Evolutionary conservation across 139 green algal genomes (phyloP), one percentile per base, ranked within the genome.

Genomic region (Chlorella sp.): DNA sequence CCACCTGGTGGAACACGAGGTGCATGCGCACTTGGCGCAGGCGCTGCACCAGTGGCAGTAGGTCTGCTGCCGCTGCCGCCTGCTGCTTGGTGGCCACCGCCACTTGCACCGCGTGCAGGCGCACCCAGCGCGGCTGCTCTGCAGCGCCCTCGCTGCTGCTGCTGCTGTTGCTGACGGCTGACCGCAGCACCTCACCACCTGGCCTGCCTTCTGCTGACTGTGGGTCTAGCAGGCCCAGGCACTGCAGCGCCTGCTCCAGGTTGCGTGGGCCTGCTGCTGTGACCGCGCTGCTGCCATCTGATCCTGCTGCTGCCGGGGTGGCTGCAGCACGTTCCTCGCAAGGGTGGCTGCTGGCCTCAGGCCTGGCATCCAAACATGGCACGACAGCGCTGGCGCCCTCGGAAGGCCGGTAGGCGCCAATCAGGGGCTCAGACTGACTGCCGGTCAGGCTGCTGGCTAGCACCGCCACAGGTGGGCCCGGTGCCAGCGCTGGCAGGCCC

Each of bases 1-100:
- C 32, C 30, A 44, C 72, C 84, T 83, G 13, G 56, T 88, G 84
- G 28, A 80, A 88, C 13, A 38, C 84, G 12, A 85, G 74, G 41
- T 88, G 75, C 39, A 55, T 34, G 1, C 15, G 38, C 39, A 76
- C 76, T 9, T 82, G 70, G n/a, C 63, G 84, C 39, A 88, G 75
- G 28, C 84, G 72, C 20, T 44, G 72, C 72, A 87, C 16, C 71
- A 87, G 39, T n/a, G 71, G 72, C 60, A 36, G 39, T 60, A 87
- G 39, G 21, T 87, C 78, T 17, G 57, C 5, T 21, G 25, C 39
- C n/a, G 34, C 32, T 11, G 34, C 39, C 25, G 70, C 69, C 25
- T 32, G 39, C 39, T 36, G 38, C 39, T 88, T 88, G 78, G 74
- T n/a, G 3, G 41, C 75, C 20, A 78, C 26, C 67, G 60, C 75